These are phyloP conservation scores for Cladosporium sp. DNA, from an alignment of 2,329 filamentous ascomycete genomes.

Conservation along the genomic window DNA sequence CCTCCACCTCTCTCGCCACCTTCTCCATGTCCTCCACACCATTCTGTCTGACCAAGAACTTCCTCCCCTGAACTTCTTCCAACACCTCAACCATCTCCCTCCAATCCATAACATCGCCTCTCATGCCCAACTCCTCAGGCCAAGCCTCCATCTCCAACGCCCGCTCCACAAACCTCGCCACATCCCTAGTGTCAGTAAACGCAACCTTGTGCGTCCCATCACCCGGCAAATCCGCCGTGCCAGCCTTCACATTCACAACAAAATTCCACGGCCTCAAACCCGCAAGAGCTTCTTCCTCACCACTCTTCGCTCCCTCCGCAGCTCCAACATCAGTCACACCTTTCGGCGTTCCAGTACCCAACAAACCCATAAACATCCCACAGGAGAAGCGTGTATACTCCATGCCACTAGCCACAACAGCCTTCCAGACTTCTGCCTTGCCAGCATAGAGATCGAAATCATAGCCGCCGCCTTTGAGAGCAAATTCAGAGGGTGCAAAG, in stretches of 20 bases:
- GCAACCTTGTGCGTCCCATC: slow-evolving; percentile 42
- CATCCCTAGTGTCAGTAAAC: slow-evolving; percentile 49
- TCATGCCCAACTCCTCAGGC: slow-evolving; percentile 39
- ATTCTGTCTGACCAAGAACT: slow-evolving; percentile 26
- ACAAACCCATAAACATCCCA: slow-evolving; percentile 27
- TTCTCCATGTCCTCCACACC: slow-evolving; percentile 19
- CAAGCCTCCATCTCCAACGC: slow-evolving; percentile 34
- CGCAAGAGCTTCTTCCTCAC: slow-evolving; percentile 29
- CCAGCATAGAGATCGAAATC: slow-evolving; percentile 23
- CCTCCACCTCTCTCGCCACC: slow-evolving; percentile 15
- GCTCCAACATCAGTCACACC: slow-evolving; percentile 18
- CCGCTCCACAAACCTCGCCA: slow-evolving; percentile 45
- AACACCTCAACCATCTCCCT: slow-evolving; percentile 23
- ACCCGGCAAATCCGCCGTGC: slow-evolving; percentile 47
- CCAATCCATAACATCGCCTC: slow-evolving; percentile 24
- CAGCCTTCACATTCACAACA: slow-evolving; percentile 42
- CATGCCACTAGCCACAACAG: slow-evolving; percentile 19
- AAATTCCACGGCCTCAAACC: slow-evolving; percentile 37
- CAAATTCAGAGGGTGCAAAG: slow-evolving; percentile 59
- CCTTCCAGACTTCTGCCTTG: slow-evolving; percentile 26
- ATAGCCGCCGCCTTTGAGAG: slow-evolving; percentile 18
- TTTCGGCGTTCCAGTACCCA: slow-evolving; percentile 29
- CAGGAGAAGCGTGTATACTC: slow-evolving; percentile 26
- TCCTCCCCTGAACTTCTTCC: slow-evolving; percentile 26
- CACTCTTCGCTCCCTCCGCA: slow-evolving; percentile 19